Evolutionary conservation across 2,329 filamentous ascomycete species (phyloP).

Genomic region (Fusarium sp.): DNA sequence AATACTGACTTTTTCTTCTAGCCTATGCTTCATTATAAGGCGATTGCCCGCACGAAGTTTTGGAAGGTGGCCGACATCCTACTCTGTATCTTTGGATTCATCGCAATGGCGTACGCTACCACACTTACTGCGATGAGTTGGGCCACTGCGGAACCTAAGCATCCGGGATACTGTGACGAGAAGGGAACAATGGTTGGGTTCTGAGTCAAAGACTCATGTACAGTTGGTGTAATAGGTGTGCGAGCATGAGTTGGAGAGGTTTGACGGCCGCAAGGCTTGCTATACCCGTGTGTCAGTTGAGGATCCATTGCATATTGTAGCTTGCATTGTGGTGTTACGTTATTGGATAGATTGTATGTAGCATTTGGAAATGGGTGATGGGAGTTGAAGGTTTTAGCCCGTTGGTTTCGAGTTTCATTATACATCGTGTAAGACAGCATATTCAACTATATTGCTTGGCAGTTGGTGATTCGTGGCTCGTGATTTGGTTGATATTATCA

Average conservation of each 20-base stretch:
- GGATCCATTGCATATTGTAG: slow-evolving; percentile 32
- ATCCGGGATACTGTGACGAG: slow-evolving; percentile 66
- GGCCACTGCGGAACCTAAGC: slow-evolving; percentile 67
- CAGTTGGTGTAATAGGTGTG: neutral
- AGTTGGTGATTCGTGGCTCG: neutral
- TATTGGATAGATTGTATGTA: slow-evolving; percentile 39
- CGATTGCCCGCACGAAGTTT: slow-evolving; percentile 74
- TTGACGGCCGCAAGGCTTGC: slow-evolving; percentile 24
- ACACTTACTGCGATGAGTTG: slow-evolving; percentile 87
- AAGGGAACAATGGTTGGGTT: slow-evolving; percentile 37
- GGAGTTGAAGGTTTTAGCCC: slow-evolving; percentile 24
- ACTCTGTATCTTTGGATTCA: slow-evolving; percentile 82
- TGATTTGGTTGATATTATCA: neutral
- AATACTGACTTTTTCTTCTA: slow-evolving; percentile 56
- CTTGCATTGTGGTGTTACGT: slow-evolving; percentile 39
- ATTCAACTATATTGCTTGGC: neutral
- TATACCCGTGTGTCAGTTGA: neutral
- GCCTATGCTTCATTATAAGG: slow-evolving; percentile 90
- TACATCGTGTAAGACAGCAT: neutral
- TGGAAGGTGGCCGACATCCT: slow-evolving; percentile 78
- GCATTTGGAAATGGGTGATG: slow-evolving; percentile 29
- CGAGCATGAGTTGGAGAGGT: slow-evolving; percentile 10
- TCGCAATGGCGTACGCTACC: slow-evolving; percentile 94
- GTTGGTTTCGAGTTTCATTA: slow-evolving; percentile 12
- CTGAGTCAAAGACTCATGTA: slow-evolving; percentile 7